phyloP scores from a whole-genome alignment of 495 filamentous ascomycete species.

The Penicillium daleae region DNA sequence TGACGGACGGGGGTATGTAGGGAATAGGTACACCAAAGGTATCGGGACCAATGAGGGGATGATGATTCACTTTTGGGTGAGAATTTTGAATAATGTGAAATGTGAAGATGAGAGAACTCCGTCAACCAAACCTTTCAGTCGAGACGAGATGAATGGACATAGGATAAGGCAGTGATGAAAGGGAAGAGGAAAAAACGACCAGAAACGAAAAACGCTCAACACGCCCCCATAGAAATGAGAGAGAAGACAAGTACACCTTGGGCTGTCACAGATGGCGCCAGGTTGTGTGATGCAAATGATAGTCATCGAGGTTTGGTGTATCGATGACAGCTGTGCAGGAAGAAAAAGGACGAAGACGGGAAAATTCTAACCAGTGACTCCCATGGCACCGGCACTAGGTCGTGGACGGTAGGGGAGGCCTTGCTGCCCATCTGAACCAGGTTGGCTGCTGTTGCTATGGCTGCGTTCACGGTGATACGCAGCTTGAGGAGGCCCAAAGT shows the following conservation, averaged over 20 bases:
- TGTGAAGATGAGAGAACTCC: slow-evolving; percentile 36
- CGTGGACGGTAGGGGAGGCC: slow-evolving; percentile 47
- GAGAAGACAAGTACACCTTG: slow-evolving; percentile 27
- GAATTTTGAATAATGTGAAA: slow-evolving; percentile 27
- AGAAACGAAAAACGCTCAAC: slow-evolving; percentile 39
- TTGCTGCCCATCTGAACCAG: slow-evolving; percentile 37
- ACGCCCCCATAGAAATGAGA: slow-evolving; percentile 34
- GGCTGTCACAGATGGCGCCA: slow-evolving; percentile 20
- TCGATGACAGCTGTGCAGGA: slow-evolving; percentile 27
- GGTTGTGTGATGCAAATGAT: slow-evolving; percentile 30
- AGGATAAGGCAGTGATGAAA: slow-evolving; percentile 5
- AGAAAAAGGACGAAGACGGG: slow-evolving; percentile 21
- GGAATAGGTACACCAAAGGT: background rate
- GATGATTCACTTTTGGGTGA: slow-evolving; percentile 29
- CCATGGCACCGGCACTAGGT: slow-evolving; percentile 48
- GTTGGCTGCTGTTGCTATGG: slow-evolving; percentile 47
- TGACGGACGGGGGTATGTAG: slow-evolving; percentile 1
- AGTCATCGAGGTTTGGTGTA: slow-evolving; percentile 29
- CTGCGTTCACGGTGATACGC: slow-evolving; percentile 45
- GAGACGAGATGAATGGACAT: slow-evolving; percentile 22
- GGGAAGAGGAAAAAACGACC: slow-evolving; percentile 19
- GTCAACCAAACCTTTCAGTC: slow-evolving; percentile 40
- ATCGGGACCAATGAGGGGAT: background rate
- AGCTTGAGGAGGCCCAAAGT: slow-evolving; percentile 35
- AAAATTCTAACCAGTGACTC: slow-evolving; percentile 44